Evolutionary conservation across 2,329 filamentous ascomycete genomes (phyloP), one percentile per base, ranked within the genome.

Genomic region (Aspergillus costaricaensis): DNA sequence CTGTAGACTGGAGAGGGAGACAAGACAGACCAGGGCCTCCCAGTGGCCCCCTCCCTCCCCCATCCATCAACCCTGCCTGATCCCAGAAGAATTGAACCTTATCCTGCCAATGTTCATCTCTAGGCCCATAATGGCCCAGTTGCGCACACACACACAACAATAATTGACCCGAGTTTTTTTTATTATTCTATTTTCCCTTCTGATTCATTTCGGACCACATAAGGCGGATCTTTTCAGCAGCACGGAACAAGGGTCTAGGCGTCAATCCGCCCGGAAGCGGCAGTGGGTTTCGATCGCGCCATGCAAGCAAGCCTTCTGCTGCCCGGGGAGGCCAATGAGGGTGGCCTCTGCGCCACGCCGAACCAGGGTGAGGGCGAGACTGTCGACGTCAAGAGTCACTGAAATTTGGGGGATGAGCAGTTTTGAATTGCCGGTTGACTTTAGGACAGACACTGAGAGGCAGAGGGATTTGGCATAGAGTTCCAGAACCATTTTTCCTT

Each of bases 181-280:
- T 15, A 14, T 36, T 36, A 14, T 36, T 36, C 12, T 14, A 36
- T 36, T 36, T 36, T 14, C 32, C 32, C 12, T 36, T 14, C 15
- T 14, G 12, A 61, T 53, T 55, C 27, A 32, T 57, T 41, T 21
- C 17, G 27, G 47, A 59, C 30, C 19, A 54, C 38, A 9, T 55
- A 54, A 62, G 57, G 54, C 60, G 60, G 64, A 64, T 56, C 58
- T 47, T 39, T 51, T 66, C 64, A 60, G 64, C 58, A 63, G 62
- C 60, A 65, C 64, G 60, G 64, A 64, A 59, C 57, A 55, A 60
- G 58, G 61, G 64, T 62, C 64, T 66, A 66, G 62, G 61, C 58
- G 64, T 61, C 59, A 63, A 62, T 58, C 62, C 59, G 61, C 58
- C 64, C 57, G 62, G 54, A 66, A 65, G 57, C 62, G 62, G 62